Evolutionary conservation across 306 rosid species (phyloP).

Genomic region (Alnus rubra): DNA sequence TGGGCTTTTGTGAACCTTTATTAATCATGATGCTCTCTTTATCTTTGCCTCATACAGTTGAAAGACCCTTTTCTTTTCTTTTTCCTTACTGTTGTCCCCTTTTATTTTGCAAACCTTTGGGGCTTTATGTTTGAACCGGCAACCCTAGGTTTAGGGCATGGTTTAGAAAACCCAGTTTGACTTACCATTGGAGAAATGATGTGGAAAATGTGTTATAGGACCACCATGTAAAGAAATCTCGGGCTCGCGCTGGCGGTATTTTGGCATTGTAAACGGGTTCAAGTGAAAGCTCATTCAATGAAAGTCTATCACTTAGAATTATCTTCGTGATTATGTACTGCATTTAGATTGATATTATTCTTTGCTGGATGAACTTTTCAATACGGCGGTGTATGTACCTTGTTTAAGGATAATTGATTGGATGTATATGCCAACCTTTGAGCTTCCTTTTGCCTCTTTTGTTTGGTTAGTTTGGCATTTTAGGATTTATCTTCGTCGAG

Average conservation of each 20-base stretch:
- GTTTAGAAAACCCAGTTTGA: constrained; percentile 2
- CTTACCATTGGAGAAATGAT: not conserved
- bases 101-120: not conserved
- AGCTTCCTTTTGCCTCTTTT: not conserved
- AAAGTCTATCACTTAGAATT: not conserved
- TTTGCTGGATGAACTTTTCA: not conserved
- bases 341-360: not conserved
- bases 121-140: not conserved
- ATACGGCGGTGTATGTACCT: not conserved
- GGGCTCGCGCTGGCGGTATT: not conserved
- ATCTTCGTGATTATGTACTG: not conserved
- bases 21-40: not conserved
- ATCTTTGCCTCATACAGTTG: not conserved
- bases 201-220: not conserved
- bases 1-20: not conserved
- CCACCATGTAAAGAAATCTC: not conserved
- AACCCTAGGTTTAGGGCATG: not conserved
- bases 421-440: not conserved
- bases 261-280: not conserved
- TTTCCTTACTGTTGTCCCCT: not conserved
- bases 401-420: not conserved
- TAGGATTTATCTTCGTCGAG: not conserved
- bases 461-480: not conserved
- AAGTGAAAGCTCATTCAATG: not conserved
- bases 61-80: not conserved